Evolutionary conservation across 208 protist genomes (phyloP), one percentile per base, ranked within the genome.

Genomic region (Crithidia brevicula): DNA sequence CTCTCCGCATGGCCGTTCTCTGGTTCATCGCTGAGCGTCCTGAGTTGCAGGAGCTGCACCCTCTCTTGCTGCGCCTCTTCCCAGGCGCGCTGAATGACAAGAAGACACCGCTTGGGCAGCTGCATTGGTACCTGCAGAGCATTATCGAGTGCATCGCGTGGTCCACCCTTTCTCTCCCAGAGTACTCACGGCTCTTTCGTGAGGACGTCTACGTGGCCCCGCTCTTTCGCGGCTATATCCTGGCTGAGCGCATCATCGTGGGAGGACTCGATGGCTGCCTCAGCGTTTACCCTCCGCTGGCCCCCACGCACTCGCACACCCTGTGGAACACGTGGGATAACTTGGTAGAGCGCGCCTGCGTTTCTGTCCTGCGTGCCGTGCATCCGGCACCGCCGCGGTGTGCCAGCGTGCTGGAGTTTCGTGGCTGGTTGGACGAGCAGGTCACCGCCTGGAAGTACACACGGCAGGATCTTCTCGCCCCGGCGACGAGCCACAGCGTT

Each of bases 91-190:
- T 93, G 23, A 83, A 54, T 3, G 93, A 98, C 64, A 95, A 97
- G 62, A 93, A 97, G 51, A 99, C 98, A 4, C 91, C 94, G 36
- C 74, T 99, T 8, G 98, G 98, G 1, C 98, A 99, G 52, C 83
- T 99, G 23, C 98, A 99, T 77, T 99, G 98, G 98, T 99, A 99
- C 56, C 99, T 99, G 66, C 99, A 98, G 8, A 96, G 97, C 16
- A 91, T 99, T 40, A 99, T 97, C 0, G 99, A 99, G 77, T 98
- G 97, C 23, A 99, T 99, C 57, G 98, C 98, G 22, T 99, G 98
- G 98, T 98, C 93, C 38, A 86, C 96, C 4, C 73, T 99, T 16
- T 88, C 92, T 15, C 79, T 88, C 20, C 23, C 81, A 18, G 71
- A 86, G 16, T 97, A 93, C 77, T 83, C 85, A 11, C 81, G 83